These are phyloP conservation scores for Trichoderma simmonsii DNA, from an alignment of 2,329 filamentous ascomycete species.

Conservation along the genomic window DNA sequence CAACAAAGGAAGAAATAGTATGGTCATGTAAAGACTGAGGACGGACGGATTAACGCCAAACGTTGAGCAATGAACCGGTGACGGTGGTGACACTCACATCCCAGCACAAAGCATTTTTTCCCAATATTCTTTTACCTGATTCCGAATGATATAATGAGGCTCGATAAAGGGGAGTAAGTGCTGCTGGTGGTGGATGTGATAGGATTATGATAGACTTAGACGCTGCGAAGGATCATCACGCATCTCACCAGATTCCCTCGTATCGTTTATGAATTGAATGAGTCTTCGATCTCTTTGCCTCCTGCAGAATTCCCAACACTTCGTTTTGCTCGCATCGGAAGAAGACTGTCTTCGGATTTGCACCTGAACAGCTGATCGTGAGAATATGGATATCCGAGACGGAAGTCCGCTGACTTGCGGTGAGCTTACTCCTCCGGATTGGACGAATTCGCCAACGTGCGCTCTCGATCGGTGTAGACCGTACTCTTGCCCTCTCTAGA, in stretches of 20 bases:
- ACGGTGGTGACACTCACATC: background rate
- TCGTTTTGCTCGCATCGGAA: background rate
- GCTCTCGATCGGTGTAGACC: accelerated
- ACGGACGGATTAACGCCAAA: background rate
- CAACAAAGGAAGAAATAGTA: background rate
- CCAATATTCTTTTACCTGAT: background rate
- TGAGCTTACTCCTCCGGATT: accelerated
- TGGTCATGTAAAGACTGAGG: background rate
- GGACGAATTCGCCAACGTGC: background rate
- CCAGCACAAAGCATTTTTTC: background rate
- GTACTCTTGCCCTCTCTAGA: background rate
- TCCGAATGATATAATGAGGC: background rate
- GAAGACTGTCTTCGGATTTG: background rate
- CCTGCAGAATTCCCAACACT: accelerated
- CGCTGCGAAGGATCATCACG: background rate
- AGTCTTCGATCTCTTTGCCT: background rate
- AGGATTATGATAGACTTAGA: background rate
- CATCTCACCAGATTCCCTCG: background rate
- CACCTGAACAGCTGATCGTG: accelerated
- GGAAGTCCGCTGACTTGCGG: background rate
- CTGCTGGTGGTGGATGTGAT: background rate
- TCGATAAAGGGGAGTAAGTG: background rate
- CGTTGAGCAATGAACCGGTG: background rate
- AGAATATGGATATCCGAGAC: background rate
- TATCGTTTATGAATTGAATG: background rate